Conservation (phyloP, 805 yeast genomes). For the Candida adriatica region DNA sequence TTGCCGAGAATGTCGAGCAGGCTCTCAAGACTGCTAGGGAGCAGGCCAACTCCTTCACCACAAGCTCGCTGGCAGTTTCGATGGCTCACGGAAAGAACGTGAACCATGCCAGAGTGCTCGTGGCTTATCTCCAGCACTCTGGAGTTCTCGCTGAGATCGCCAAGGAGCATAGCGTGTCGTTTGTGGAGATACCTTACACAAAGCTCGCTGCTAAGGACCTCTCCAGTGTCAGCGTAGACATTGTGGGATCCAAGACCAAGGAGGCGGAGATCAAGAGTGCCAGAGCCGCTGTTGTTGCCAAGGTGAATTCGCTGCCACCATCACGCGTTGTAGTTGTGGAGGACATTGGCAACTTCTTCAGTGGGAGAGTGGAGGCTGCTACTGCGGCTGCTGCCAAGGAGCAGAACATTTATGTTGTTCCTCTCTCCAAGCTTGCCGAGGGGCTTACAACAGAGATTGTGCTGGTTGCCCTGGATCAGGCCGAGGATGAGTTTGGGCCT, state of each 20-base stretch:
- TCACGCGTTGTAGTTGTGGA: slow-evolving; percentile 46
- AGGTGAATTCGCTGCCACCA: slow-evolving; percentile 72
- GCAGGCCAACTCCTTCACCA: slow-evolving; percentile 50
- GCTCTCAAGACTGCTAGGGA: slow-evolving; percentile 62
- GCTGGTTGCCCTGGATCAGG: slow-evolving; percentile 42
- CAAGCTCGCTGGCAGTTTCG: slow-evolving; percentile 73
- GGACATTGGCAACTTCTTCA: slow-evolving; percentile 63
- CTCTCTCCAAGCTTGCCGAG: slow-evolving; percentile 45
- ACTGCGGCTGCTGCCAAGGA: slow-evolving; percentile 36
- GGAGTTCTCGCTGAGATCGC: slow-evolving; percentile 40
- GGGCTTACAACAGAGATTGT: slow-evolving; percentile 38
- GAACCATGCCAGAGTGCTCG: slow-evolving; percentile 69
- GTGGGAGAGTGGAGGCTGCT: slow-evolving; percentile 36
- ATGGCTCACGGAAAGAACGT: slow-evolving; percentile 81
- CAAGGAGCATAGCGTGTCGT: slow-evolving; percentile 34
- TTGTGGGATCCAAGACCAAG: slow-evolving; percentile 45
- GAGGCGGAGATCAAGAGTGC: slow-evolving; percentile 50
- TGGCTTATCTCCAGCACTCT: slow-evolving; percentile 54
- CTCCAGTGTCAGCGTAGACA: slow-evolving; percentile 37
- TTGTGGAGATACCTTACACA: slow-evolving; percentile 40
- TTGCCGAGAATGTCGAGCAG: slow-evolving; percentile 42
- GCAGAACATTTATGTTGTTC: slow-evolving; percentile 49
- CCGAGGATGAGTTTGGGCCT: slow-evolving; percentile 66
- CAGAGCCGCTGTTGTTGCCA: slow-evolving; percentile 63
- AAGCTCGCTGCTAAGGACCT: slow-evolving; percentile 42